Conservation (phyloP, 2,329 filamentous ascomycete genomes). For the Diaporthe destruens region DNA sequence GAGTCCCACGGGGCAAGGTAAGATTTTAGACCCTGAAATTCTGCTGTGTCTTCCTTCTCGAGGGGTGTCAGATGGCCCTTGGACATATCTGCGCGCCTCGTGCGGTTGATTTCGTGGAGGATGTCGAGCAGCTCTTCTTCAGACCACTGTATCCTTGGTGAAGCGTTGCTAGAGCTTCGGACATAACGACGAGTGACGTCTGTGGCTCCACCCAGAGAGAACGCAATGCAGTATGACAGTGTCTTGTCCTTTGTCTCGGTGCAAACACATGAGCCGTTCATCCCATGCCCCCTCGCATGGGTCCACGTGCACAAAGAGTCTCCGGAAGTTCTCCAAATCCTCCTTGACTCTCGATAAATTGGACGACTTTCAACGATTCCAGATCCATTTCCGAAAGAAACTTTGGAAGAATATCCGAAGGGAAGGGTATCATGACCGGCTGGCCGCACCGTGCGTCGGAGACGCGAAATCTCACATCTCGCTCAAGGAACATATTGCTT, state of each 20-base stretch:
- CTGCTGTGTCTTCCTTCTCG: constrained; percentile 81
- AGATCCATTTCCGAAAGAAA: background rate
- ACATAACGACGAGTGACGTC: constrained; percentile 76
- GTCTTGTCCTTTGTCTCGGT: constrained; percentile 89
- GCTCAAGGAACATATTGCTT: background rate
- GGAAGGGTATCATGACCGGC: no score
- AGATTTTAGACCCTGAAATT: constrained; percentile 79
- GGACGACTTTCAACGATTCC: background rate
- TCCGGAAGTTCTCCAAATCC: constrained; percentile 46
- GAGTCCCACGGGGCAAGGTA: constrained; percentile 75
- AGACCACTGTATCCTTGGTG: constrained; percentile 80
- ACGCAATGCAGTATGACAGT: constrained; percentile 96
- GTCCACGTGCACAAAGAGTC: constrained; percentile 97
- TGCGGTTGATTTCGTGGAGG: constrained; percentile 87
- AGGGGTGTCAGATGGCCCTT: constrained; percentile 86
- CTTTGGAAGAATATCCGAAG: background rate
- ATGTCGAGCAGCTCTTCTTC: constrained; percentile 93
- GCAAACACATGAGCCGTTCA: constrained; percentile 88
- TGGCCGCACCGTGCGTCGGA: background rate
- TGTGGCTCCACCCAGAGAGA: constrained; percentile 87
- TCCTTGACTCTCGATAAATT: background rate
- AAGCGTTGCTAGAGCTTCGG: constrained; percentile 76
- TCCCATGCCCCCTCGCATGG: constrained; percentile 96
- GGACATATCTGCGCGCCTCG: constrained; percentile 83
- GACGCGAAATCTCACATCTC: background rate